Percentiles rank a stretch among this genome's conserved stretches.
phyloP scores from a whole-genome alignment of 2,329 filamentous ascomycete genomes.

The Hymenoscyphus fructigenus region DNA sequence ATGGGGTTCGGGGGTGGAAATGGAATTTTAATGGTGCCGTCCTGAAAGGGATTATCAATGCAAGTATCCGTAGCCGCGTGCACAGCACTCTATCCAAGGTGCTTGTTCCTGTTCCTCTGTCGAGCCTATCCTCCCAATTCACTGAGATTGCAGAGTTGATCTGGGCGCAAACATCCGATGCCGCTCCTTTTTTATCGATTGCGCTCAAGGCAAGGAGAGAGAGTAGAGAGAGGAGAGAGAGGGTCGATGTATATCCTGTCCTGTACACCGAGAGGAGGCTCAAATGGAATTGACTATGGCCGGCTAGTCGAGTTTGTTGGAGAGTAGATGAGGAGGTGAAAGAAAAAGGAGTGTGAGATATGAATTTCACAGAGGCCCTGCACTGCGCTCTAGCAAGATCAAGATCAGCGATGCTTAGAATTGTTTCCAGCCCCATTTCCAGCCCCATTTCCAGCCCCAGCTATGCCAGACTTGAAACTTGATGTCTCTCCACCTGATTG shows the following conservation, averaged over 20 bases:
- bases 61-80: conserved; percentile 16
- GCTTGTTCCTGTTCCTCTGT: neutral
- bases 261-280: too few relatives aligned
- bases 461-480: neutral
- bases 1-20: conserved; percentile 20
- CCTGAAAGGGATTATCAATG: conserved; percentile 19
- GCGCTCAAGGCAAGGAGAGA: neutral
- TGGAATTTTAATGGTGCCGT: conserved; percentile 11
- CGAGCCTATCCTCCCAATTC: conserved; percentile 1
- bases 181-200: neutral
- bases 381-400: too few relatives aligned
- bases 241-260: too few relatives aligned
- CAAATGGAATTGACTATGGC: too few relatives aligned
- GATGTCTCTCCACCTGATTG: neutral
- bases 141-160: neutral
- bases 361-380: too few relatives aligned
- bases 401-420: neutral
- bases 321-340: too few relatives aligned
- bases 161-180: neutral
- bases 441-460: neutral
- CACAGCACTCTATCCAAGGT: conserved; percentile 13
- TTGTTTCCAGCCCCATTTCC: neutral
- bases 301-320: too few relatives aligned
- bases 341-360: too few relatives aligned
- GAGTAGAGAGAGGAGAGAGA: neutral